phyloP scores from a whole-genome alignment of 78 protist genomes.

The Diacronema lutheri region DNA sequence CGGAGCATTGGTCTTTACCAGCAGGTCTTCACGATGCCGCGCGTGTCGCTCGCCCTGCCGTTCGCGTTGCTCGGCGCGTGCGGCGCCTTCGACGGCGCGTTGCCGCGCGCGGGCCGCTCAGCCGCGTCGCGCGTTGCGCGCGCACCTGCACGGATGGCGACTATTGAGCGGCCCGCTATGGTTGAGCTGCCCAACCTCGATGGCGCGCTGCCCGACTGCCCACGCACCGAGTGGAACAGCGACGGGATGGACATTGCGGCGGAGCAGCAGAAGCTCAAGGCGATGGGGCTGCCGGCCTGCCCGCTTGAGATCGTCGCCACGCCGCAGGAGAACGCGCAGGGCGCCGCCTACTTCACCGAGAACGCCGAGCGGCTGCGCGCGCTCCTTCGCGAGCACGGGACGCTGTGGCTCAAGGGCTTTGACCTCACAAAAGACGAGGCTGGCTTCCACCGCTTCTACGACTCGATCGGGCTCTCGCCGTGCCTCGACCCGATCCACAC shows the following conservation, averaged over 20 bases:
- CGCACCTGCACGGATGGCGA: too few relatives aligned
- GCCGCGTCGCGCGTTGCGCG: too few relatives aligned
- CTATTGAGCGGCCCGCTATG: too few relatives aligned
- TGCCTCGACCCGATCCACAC: slow-evolving; percentile 39
- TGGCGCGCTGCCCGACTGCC: slow-evolving; percentile 35
- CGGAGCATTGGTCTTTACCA: too few relatives aligned
- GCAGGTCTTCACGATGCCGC: too few relatives aligned
- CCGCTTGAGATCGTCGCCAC: neutral
- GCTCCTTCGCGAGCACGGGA: neutral
- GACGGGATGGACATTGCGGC: neutral
- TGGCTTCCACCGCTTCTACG: slow-evolving; percentile 22
- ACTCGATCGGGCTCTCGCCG: slow-evolving; percentile 1
- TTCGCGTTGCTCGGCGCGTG: too few relatives aligned
- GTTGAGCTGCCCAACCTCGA: neutral
- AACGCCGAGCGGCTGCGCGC: neutral
- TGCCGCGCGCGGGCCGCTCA: too few relatives aligned
- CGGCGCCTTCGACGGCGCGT: too few relatives aligned
- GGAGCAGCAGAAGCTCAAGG: slow-evolving; percentile 7
- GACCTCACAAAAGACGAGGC: slow-evolving; percentile 5
- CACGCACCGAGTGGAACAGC: neutral
- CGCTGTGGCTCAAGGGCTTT: neutral
- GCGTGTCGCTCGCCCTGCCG: too few relatives aligned
- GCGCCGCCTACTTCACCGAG: neutral
- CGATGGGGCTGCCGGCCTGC: neutral
- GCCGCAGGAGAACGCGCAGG: neutral